phyloP scores from a whole-genome alignment of 129 eudicot species.

The Daucus carota region DH1_v3.0 NC_030384.2:38839001-38839500 shows the following conservation, averaged over 20 bases:
- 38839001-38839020: background rate
- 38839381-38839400: background rate
- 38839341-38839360: background rate
- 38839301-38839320: constrained; percentile 42
- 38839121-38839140: background rate
- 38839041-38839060: background rate
- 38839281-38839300: constrained; percentile 66
- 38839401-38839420: constrained; percentile 10
- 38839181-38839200: constrained; percentile 76
- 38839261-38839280: constrained; percentile 61
- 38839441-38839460: constrained; percentile 44
- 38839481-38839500: constrained; percentile 29
- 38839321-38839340: background rate
- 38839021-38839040: background rate
- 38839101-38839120: background rate
- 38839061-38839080: background rate
- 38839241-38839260: constrained; percentile 70
- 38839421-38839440: constrained; percentile 24
- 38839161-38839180: constrained; percentile 42
- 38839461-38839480: constrained; percentile 53
- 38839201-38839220: constrained; percentile 96
- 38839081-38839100: background rate
- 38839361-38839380: background rate
- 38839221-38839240: constrained; percentile 62
- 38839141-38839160: constrained; percentile 1